phyloP scores from a whole-genome alignment of 164 flowering plant genomes.

The Annona cherimola region DNA sequence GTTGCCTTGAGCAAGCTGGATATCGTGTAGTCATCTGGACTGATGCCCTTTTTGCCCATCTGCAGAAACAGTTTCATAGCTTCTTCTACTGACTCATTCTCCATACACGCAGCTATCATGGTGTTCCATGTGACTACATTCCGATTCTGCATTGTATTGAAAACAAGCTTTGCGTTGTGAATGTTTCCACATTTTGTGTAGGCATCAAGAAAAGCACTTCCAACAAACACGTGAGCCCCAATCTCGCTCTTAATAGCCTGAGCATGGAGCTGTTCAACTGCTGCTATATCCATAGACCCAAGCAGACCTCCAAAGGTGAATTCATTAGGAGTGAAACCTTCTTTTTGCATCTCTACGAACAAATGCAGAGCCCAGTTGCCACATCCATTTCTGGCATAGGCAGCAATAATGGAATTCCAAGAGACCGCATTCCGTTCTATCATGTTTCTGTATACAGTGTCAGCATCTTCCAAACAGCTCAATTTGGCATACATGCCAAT shows the following conservation, averaged over 20 bases:
- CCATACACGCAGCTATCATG: constrained; percentile 12
- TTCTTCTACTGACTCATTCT: constrained; percentile 5
- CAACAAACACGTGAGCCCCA: constrained; percentile 15
- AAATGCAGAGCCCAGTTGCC: constrained; percentile 3
- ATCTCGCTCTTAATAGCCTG: constrained; percentile 15
- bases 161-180: constrained; percentile 11
- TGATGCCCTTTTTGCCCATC: constrained; percentile 11
- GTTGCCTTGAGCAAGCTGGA: constrained; percentile 17
- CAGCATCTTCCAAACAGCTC: constrained; percentile 8
- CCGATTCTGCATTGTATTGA: constrained; percentile 8
- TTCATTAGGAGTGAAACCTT: constrained; percentile 12
- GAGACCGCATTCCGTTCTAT: constrained; percentile 10
- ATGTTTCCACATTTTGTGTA: constrained; percentile 7
- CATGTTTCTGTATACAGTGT: constrained; percentile 10
- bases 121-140: constrained; percentile 18
- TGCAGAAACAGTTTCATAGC: constrained; percentile 14
- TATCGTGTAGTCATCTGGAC: constrained; percentile 16
- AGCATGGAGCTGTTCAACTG: constrained; percentile 18
- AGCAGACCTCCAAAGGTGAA: constrained; percentile 15
- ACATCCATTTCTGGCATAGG: constrained; percentile 18
- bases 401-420: constrained; percentile 17
- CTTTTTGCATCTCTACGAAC: constrained; percentile 12
- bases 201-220: constrained; percentile 15
- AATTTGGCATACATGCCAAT: constrained; percentile 16
- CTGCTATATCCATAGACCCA: background rate